These are phyloP conservation scores for Aspergillus biplanus DNA, from an alignment of 495 filamentous ascomycete genomes.

Conservation along the genomic window DNA sequence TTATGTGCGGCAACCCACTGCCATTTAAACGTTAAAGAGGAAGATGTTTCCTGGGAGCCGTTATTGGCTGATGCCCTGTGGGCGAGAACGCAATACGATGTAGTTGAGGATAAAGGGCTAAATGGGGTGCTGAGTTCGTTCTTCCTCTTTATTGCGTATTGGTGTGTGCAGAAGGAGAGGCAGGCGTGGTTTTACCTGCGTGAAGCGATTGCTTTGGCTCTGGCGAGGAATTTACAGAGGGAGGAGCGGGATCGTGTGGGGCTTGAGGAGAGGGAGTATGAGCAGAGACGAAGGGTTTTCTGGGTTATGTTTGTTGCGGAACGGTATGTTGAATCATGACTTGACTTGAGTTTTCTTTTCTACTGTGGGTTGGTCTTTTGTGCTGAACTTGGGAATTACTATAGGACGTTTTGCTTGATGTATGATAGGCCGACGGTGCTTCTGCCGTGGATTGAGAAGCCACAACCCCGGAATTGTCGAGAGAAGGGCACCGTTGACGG, in stretches of 20 bases:
- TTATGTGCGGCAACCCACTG: not conserved
- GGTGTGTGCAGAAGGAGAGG: conserved; percentile 1
- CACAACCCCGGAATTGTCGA: not conserved
- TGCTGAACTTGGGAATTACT: not conserved
- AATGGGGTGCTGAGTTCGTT: conserved; percentile 3
- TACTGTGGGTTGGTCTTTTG: not conserved
- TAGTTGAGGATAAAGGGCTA: not conserved
- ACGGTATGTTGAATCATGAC: not conserved
- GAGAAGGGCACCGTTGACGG: not conserved
- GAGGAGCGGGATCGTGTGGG: conserved; percentile 1
- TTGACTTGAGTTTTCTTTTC: no score
- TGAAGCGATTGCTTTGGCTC: conserved; percentile 5
- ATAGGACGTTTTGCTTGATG: conserved; percentile 12
- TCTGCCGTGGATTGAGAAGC: not conserved
- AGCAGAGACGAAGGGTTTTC: not conserved
- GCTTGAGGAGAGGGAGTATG: not conserved
- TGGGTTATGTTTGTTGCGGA: conserved; percentile 10
- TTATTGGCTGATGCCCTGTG: not conserved
- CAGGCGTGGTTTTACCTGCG: conserved; percentile 17
- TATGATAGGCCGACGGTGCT: conserved; percentile 10
- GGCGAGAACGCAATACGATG: conserved; percentile 2
- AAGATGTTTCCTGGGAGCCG: not conserved
- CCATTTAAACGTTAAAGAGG: not conserved
- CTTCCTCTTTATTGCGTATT: conserved; percentile 15
- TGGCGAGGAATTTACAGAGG: conserved; percentile 5